Evolutionary conservation across 768 basidiomycete genomes (phyloP).

Genomic region (Russula sp.): DNA sequence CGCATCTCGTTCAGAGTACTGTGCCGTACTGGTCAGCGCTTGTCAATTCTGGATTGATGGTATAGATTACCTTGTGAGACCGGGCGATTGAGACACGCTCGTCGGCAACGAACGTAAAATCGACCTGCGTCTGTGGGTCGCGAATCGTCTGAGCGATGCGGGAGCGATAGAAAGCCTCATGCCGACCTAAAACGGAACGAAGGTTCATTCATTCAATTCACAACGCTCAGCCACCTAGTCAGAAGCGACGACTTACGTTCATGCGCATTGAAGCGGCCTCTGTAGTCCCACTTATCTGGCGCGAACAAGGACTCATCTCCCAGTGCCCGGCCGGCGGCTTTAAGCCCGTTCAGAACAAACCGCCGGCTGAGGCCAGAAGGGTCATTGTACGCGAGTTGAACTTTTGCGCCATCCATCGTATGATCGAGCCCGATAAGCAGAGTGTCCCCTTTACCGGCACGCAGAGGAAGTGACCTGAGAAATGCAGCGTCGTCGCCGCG

Average conservation of each 20-base stretch:
- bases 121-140: constrained; percentile 39
- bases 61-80: constrained; percentile 66
- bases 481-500: constrained; percentile 65
- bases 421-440: constrained; percentile 90
- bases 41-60: not conserved
- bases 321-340: constrained; percentile 56
- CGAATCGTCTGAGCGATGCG: constrained; percentile 48
- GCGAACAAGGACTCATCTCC: constrained; percentile 61
- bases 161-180: constrained; percentile 80
- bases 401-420: constrained; percentile 55
- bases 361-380: constrained; percentile 56
- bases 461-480: constrained; percentile 70
- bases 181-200: constrained; percentile 47
- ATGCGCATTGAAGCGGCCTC: constrained; percentile 49
- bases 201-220: not conserved
- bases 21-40: not conserved
- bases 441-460: constrained; percentile 71
- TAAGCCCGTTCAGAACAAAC: constrained; percentile 86
- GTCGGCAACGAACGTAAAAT: constrained; percentile 50
- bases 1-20: constrained; percentile 78
- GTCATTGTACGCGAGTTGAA: constrained; percentile 87
- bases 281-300: constrained; percentile 69
- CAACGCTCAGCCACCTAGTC: too few relatives aligned
- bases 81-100: constrained; percentile 83
- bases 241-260: constrained; percentile 32